Conservation (phyloP, 1,284 basidiomycete species). For the Pseudozyma thailandica region DNA sequence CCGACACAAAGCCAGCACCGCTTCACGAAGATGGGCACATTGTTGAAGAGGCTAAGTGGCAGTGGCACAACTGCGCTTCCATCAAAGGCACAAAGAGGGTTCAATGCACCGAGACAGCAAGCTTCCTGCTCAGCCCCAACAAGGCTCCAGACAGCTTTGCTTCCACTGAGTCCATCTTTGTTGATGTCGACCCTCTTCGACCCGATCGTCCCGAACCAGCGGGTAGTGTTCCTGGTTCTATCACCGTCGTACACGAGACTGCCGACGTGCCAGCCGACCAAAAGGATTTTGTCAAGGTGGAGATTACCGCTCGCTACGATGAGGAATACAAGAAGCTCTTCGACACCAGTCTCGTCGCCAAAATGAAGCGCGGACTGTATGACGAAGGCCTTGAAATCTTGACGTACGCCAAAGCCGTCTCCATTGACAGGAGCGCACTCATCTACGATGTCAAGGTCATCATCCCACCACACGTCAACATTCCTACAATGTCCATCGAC, state of each 20-base stretch:
- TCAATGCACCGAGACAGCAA: conserved; percentile 35
- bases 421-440: conserved; percentile 39
- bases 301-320: conserved; percentile 56
- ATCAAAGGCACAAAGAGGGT: conserved; percentile 39
- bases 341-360: conserved; percentile 49
- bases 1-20: conserved; percentile 38
- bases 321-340: conserved; percentile 47
- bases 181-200: conserved; percentile 44
- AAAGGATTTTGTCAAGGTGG: conserved; percentile 49
- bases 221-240: conserved; percentile 40
- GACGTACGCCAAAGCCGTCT: conserved; percentile 49
- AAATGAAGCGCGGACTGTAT: conserved; percentile 52
- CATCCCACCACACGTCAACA: conserved; percentile 46
- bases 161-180: conserved; percentile 51
- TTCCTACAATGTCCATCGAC: conserved; percentile 43
- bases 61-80: conserved; percentile 44
- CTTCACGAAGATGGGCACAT: conserved; percentile 56
- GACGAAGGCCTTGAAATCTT: conserved; percentile 54
- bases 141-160: conserved; percentile 48
- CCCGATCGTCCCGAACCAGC: conserved; percentile 34
- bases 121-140: conserved; percentile 44
- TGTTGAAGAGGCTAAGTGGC: conserved; percentile 47
- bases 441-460: conserved; percentile 54
- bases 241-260: conserved; percentile 37
- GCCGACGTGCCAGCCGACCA: conserved; percentile 17